Base-by-base conservation (phyloP, 352 stramenopile genomes). In the Globisporangium cylindrosporum region DNA sequence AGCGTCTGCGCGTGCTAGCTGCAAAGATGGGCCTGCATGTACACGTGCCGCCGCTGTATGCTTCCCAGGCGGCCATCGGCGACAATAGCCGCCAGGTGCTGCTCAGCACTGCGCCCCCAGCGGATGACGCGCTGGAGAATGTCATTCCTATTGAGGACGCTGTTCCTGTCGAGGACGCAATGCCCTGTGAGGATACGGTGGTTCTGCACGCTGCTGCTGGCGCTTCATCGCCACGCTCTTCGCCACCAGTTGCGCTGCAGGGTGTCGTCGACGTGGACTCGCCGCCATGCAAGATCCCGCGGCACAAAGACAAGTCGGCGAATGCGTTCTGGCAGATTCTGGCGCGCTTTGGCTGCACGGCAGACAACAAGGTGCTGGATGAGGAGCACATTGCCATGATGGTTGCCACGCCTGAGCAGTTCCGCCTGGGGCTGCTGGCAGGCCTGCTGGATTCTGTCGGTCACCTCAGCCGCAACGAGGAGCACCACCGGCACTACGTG, bases 311-410 rank as follows among this genome's bases (percentile, higher is more conserved):
- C 55, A 60, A 60, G 55, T 60, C 55, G 55, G 18, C 55, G 55
- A 60, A 60, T 60, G 55, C 55, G 29, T 60, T 60, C 55, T 60
- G 55, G 55, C 55, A 60, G 27, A 60, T 60, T 60, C 55, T 60
- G 55, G 8, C 29, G 55, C 55, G 18, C 27, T 60, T 60, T 60
- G 55, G 55, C 55, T 60, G 55, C 55, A 60, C 55, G 29, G 29
- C 29, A 20, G 55, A 3, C 55, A 60, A 60, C 55, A 60, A 60
- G 55, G 55, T 60, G 29, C 55, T 60, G 29, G 29, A 60, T 29
- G 55, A 60, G 55, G 55, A 60, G 55, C 55, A 46, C 55, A 43
- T 60, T 43, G 55, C 55, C 18, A 46, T 60, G 55, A 60, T 60
- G 55, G 55, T 60, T 60, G 55, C 55, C 55, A 60, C 55, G 55